Conservation (phyloP, 257 asterid genomes). For the Scutellaria baicalensis region DNA sequence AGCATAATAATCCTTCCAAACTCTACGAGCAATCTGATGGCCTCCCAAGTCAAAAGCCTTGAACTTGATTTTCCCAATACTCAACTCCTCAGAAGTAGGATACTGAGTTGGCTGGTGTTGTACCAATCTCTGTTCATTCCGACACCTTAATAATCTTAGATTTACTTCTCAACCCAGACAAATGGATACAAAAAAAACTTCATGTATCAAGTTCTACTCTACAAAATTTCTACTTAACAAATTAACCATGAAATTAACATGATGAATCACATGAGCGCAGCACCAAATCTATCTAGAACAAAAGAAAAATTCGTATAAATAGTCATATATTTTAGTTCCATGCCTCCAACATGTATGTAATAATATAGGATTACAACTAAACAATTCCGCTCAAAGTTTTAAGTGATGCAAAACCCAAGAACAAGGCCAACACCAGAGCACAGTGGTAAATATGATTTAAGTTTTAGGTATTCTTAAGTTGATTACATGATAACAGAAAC, state of each 20-base stretch:
- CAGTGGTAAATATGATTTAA: not conserved
- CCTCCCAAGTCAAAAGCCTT: constrained; percentile 94
- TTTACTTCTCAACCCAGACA: not conserved
- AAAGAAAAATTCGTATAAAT: not conserved
- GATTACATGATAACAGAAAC: not conserved
- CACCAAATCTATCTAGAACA: not conserved
- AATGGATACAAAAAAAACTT: not conserved
- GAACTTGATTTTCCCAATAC: constrained; percentile 86
- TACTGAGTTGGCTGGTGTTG: constrained; percentile 91
- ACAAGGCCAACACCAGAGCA: not conserved
- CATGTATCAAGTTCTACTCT: not conserved
- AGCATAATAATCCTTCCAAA: constrained; percentile 92
- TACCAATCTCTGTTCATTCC: constrained; percentile 64
- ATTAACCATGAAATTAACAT: not conserved
- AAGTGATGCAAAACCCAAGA: not conserved
- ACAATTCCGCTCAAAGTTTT: not conserved
- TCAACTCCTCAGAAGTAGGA: constrained; percentile 87
- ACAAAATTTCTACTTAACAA: not conserved
- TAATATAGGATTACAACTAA: not conserved
- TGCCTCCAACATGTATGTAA: not conserved
- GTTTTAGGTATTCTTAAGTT: not conserved
- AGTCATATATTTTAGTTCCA: not conserved
- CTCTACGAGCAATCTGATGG: constrained; percentile 89
- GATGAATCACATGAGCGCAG: not conserved
- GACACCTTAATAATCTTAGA: not conserved